Percentiles rank a stretch among this genome's conserved stretches.
phyloP scores from a whole-genome alignment of 352 stramenopile species.

The Phytopythium sindhum region DNA sequence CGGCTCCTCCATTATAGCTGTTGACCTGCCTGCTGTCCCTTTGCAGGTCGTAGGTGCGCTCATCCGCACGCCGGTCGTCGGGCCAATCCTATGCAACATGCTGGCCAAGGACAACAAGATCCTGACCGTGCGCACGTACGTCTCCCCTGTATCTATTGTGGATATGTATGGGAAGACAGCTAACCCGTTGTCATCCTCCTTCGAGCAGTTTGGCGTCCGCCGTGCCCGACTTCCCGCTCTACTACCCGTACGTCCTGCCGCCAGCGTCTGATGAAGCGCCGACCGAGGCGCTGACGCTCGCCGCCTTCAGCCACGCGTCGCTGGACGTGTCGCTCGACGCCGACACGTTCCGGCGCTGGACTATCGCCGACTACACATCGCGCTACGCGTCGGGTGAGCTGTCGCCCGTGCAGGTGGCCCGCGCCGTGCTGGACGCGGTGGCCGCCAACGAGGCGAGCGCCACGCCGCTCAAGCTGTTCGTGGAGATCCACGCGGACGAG shows the following conservation, averaged over 20 bases:
- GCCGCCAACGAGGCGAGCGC: constrained; percentile 47
- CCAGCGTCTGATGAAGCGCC: constrained; percentile 15
- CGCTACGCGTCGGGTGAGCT: constrained; percentile 41
- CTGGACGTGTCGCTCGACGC: not conserved
- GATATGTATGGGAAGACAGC: not conserved
- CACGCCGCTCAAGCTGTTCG: constrained; percentile 61
- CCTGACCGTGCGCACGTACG: constrained; percentile 48
- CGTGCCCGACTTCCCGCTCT: constrained; percentile 72
- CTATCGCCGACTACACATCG: constrained; percentile 60
- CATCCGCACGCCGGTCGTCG: constrained; percentile 41
- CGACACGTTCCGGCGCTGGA: constrained; percentile 59
- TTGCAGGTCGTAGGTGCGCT: constrained; percentile 37
- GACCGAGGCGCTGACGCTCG: constrained; percentile 7
- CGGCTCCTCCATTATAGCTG: no score
- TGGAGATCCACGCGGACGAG: constrained; percentile 68
- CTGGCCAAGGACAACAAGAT: constrained; percentile 62
- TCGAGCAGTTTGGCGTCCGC: constrained; percentile 42
- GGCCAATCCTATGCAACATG: constrained; percentile 41
- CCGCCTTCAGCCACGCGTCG: constrained; percentile 28
- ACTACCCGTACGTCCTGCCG: constrained; percentile 72
- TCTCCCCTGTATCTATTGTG: not conserved
- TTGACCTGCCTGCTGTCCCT: not conserved
- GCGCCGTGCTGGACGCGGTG: constrained; percentile 54
- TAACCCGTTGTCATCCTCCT: not conserved
- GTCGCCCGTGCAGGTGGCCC: constrained; percentile 66